phyloP scores from a whole-genome alignment of 176 grass and related monocot genomes.

The Musa beccarii region DNA sequence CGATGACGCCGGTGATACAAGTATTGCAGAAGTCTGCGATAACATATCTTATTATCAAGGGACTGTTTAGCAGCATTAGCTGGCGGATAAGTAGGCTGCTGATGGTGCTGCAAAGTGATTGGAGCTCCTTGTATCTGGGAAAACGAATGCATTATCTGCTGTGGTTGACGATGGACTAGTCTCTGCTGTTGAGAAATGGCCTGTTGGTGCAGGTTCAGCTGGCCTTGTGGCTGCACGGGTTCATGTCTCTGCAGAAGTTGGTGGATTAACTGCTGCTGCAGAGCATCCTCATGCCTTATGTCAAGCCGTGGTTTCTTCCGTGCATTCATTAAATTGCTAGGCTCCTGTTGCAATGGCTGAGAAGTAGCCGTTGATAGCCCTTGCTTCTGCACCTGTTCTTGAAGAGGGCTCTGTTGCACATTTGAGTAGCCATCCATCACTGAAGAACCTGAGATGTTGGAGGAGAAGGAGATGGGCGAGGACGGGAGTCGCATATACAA shows the following conservation, averaged over 20 bases:
- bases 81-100: conserved; percentile 38
- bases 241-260: conserved; percentile 56
- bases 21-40: conserved; percentile 81
- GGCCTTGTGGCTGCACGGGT: conserved; percentile 41
- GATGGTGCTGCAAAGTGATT: conserved; percentile 36
- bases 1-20: conserved; percentile 83
- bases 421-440: conserved; percentile 81
- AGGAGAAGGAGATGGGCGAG: conserved; percentile 97
- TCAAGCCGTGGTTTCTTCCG: conserved; percentile 84
- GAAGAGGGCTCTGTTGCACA: conserved; percentile 69
- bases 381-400: conserved; percentile 68
- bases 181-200: conserved; percentile 74
- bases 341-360: conserved; percentile 40
- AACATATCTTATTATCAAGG: conserved; percentile 63
- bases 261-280: conserved; percentile 67
- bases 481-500: conserved; percentile 87
- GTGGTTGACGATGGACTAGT: conserved; percentile 37
- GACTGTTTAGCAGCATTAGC: conserved; percentile 44
- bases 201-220: conserved; percentile 67
- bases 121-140: conserved; percentile 56
- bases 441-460: conserved; percentile 90
- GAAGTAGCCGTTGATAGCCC: conserved; percentile 59
- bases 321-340: conserved; percentile 30
- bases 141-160: conserved; percentile 57
- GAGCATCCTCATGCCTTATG: conserved; percentile 51